phyloP scores from a whole-genome alignment of 805 yeast genomes.

The Ogataea angusta region DNA sequence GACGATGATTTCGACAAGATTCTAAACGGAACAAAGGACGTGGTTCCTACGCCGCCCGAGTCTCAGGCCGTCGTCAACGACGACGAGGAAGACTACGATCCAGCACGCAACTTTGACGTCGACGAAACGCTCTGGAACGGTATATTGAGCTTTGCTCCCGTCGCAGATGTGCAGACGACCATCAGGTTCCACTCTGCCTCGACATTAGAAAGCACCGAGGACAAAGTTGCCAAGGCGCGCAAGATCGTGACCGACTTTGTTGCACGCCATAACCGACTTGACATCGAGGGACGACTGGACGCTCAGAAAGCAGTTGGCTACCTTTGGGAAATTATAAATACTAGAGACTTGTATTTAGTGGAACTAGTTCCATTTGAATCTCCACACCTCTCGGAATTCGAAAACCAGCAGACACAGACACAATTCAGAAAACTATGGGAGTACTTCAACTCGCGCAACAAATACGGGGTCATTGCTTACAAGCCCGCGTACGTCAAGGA shows the following conservation, averaged over 20 bases:
- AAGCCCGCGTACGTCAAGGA: slow-evolving; percentile 55
- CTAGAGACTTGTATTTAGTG: slow-evolving; percentile 53
- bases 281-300: slow-evolving; percentile 64
- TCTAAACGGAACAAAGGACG: slow-evolving; percentile 13
- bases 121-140: slow-evolving; percentile 25
- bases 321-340: slow-evolving; percentile 41
- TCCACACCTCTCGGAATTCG: slow-evolving; percentile 17
- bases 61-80: slow-evolving; percentile 10
- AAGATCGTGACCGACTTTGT: slow-evolving; percentile 19
- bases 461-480: slow-evolving; percentile 59
- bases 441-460: slow-evolving; percentile 44
- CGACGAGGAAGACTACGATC: slow-evolving; percentile 22
- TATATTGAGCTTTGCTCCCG: slow-evolving; percentile 18
- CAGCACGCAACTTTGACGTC: slow-evolving; percentile 19
- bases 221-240: slow-evolving; percentile 13
- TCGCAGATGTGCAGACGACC: slow-evolving; percentile 15
- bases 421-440: slow-evolving; percentile 37
- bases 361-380: slow-evolving; percentile 35
- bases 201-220: slow-evolving; percentile 5
- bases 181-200: slow-evolving; percentile 18
- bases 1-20: slow-evolving; percentile 20
- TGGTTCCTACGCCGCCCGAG: slow-evolving; percentile 17
- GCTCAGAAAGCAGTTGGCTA: slow-evolving; percentile 53
- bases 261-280: slow-evolving; percentile 26
- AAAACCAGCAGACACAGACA: slow-evolving; percentile 24